Evolutionary conservation across 78 protist genomes (phyloP), one percentile per base, ranked within the genome.

Genomic region (Dictyostelium capitatum): DNA sequence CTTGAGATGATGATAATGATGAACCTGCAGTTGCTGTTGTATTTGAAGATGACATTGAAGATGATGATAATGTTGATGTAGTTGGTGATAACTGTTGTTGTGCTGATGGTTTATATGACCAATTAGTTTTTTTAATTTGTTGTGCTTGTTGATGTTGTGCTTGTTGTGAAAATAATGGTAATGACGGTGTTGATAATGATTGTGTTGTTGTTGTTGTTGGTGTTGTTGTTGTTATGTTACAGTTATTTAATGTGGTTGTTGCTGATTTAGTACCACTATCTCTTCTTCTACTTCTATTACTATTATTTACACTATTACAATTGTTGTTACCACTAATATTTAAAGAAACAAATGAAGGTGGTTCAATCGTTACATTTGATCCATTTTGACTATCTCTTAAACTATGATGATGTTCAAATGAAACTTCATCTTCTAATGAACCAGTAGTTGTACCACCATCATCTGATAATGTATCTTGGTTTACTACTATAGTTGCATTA

Each of bases 101-200:
- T 25, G 70, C 70, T 25, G 75, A 67, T 32, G 75, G 75, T 67
- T 67, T 67, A 67, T 67, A 67, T 15, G 75, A 67, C 75, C 75
- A 67, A 30, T 67, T 62, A 30, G 75, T 6, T 32, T 32, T 67
- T 67, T 67, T 32, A 17, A 32, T 67, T 67, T 67, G 47, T 14
- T 32, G 43, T 30, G 15, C 43, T 32, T 65, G 74, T 30, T 30
- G 48, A 23, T 10, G 17, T 64, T 8, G 46, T 32, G 23, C 1
- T 64, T 32, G 28, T n/a, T 4, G 37, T 32, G 43, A 30, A 6
- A 15, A 20, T 32, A n/a, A 67, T 32, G 75, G 75, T 67, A 67
- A 32, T 15, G 48, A 67, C 15, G 75, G 47, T 32, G 75, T 67
- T 30, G 75, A 67, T 6, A 67, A 67, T 32, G 75, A 32, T 67